Evolutionary conservation across 441 rosid genomes (phyloP), one percentile per base, ranked within the genome.

Genomic region (Aleurites moluccanus): DNA sequence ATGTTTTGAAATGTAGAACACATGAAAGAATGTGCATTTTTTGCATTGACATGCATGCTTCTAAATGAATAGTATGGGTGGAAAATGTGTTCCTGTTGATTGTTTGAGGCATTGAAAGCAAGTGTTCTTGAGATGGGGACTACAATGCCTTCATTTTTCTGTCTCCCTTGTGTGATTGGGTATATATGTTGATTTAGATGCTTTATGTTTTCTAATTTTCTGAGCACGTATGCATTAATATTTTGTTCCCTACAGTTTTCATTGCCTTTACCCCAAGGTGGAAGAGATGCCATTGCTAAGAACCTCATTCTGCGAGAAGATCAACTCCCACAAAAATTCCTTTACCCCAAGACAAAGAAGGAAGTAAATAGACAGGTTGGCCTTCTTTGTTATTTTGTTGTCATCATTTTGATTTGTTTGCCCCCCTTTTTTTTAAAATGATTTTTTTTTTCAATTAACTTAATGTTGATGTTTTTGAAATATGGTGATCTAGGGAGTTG

Each of bases 281-380:
- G 98, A 85, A 89, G 99, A 80, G 91, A 93, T 57, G 91, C 94
- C 57, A 87, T 95, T 60, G 72, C 95, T 10, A 95, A 91, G 86
- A 93, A 90, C 78, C 80, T 85, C 33, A 78, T 95, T 79, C 79
- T 95, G 59, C 92, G 97, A 16, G 99, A 93, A 82, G 99, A 96
- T 81, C 99, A 96, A 80, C 88, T 96, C 60, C 98, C 99, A 35
- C 92, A 86, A 40, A 96, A 90, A 86, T 85, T 80, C 72, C 93
- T 96, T 67, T 50, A 91, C 61, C 97, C 98, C 16, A 96, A 80
- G 87, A 86, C 85, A 57, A 95, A 92, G 89, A 91, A 92, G 91
- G 89, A 91, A 84, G 70, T 72, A 59, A 85, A 82, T 69, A 91
- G 88, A 73, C 72, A 82, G 93, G 99, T 93, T 25, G 81, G 80